Evolutionary conservation across 225 moss, liverwort and hornwort genomes (phyloP), one percentile per base, ranked within the genome.

Genomic region (Anthoceros angustus): DNA sequence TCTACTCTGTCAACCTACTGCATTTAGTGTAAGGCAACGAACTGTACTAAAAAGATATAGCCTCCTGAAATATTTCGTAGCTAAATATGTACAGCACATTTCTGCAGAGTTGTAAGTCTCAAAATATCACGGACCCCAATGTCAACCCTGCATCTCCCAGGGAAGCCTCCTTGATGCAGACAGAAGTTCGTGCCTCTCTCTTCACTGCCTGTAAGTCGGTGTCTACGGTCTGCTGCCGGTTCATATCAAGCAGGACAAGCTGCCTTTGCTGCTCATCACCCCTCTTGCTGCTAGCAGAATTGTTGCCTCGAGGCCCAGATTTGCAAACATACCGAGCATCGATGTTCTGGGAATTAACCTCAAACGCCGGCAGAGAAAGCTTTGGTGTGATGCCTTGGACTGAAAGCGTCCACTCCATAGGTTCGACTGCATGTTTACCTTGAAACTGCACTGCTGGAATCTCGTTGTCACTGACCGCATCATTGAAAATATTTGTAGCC

Each of bases 111-210:
- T 32, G 1, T 15, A 55, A 55, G 55, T 55, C 55, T 55, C 55
- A 55, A 55, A 55, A 55, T 55, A 55, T 55, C 55, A 55, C 55
- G n/a, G 55, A 55, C 55, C 55, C 55, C 55, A 55, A 8, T 9
- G 55, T 55, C 55, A 55, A 55, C 55, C 55, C 55, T 18, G 55
- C 55, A 0, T 55, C 55, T 15, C 7, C 55, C 55, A 55, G 55
- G n/a, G 55, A 55, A 12, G 55, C 55, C 55, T 20, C 55, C n/a
- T 55, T 55, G 55, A 18, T 20, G 55, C 6, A 8, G 55, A 20
- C 23, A 23, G n/a, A 18, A 55, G n/a, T 55, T 55, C 55, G 18
- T 20, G 55, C 16, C 8, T 55, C 55, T 55, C 23, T 55, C 55
- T 9, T 55, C 10, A 20, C 23, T 5, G 55, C 55, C 16, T 55